Evolutionary conservation across 2,329 filamentous ascomycete species (phyloP), one percentile per base, ranked within the genome.

Genomic region (Cladobotryum mycophilum): DNA sequence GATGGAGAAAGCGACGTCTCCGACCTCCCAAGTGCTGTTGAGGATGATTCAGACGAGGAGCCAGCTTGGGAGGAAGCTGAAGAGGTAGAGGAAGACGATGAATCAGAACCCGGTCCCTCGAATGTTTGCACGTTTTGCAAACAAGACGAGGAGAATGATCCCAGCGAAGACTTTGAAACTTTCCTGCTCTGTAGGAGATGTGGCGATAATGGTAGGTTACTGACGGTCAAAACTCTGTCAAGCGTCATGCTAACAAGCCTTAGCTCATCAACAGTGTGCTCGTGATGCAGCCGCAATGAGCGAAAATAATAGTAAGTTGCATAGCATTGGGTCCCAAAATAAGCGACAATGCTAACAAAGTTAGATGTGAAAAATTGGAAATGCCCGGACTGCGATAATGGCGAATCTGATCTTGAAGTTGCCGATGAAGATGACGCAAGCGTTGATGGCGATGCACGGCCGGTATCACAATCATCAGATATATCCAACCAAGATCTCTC

Each of bases 241-340:
- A n/a, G n/a, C 20, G 8, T 12, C 18, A 18, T 36, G 60, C 71
- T 76, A 61, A 79, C 64, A 56, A 69, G 11, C 41, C 62, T 73
- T 65, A 96, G 92, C 90, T 63, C 92, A 97, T 74, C 84, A 86
- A 67, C 86, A 93, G 78, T 96, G 92, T 71, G 91, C 89, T 52
- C 83, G 86, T 64, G 81, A 86, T 65, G 80, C 82, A 71, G 67
- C 60, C 15, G 65, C 67, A 12, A 61, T 70, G 61, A 68, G 58
- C 20, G 61, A 64, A 44, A 53, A 60, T 18, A 68, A 68, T 20
- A 56, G 67, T 70, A 53, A 55, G 53, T 44, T 12, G 15, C 25
- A 15, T 13, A 30, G 11, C n/a, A 3, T 34, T 14, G 20, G 3
- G 6, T 13, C 4, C 17, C 18, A 33, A 9, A 15, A 12, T 18